A percentile compares a stretch with the other conserved stretches of the same genome.
Evolutionary conservation across 2,329 filamentous ascomycete species (phyloP).

Genomic region (Fusarium sp.): DNA sequence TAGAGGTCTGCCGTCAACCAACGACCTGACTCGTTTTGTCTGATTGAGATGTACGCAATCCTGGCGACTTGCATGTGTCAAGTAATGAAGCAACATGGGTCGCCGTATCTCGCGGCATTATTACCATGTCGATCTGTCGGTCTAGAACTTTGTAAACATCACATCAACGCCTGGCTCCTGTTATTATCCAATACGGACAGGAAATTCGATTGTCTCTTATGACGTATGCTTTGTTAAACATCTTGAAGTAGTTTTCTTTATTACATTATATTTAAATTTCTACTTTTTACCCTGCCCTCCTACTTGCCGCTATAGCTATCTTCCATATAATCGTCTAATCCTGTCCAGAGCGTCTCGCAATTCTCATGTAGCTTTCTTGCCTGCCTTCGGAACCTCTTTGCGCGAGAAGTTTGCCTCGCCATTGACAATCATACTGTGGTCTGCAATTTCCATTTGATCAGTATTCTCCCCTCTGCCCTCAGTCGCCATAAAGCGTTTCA

Average conservation of each 20-base stretch:
- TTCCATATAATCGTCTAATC: no score
- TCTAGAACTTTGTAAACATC: slow-evolving; percentile 22
- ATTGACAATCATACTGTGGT: slow-evolving; percentile 73
- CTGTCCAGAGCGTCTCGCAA: neutral
- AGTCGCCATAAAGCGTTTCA: slow-evolving; percentile 62
- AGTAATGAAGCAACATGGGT: slow-evolving; percentile 12
- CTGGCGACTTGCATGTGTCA: slow-evolving; percentile 26
- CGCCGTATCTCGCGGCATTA: slow-evolving; percentile 4
- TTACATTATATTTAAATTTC: no score
- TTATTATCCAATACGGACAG: no score
- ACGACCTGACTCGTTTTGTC: neutral
- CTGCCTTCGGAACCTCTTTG: slow-evolving; percentile 61
- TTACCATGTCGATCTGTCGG: slow-evolving; percentile 29
- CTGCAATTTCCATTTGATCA: slow-evolving; percentile 62
- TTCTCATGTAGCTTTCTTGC: slow-evolving; percentile 40
- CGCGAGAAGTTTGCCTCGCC: slow-evolving; percentile 62
- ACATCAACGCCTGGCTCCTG: neutral
- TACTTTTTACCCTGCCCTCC: no score
- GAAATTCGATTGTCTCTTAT: neutral
- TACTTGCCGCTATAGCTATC: no score
- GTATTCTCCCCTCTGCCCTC: slow-evolving; percentile 46
- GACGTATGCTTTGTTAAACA: neutral
- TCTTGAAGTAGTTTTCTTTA: no score
- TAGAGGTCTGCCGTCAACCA: neutral
- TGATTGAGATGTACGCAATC: slow-evolving; percentile 19